Evolutionary conservation across 2,329 filamentous ascomycete species (phyloP), one percentile per base, ranked within the genome.

Genomic region (Neoascochyta sp.): DNA sequence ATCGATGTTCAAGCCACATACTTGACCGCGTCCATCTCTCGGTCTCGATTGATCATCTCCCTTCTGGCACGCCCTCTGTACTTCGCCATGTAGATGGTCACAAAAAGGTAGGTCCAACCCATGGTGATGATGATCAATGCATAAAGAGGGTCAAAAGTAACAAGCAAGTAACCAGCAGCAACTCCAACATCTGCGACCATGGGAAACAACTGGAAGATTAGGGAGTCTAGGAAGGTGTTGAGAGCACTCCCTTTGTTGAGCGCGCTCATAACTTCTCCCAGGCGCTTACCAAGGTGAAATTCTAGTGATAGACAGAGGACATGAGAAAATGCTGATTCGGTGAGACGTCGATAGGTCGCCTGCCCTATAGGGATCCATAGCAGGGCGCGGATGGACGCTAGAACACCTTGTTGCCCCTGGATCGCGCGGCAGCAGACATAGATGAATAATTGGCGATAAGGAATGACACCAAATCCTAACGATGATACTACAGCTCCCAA

Each of bases 131-230:
- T 62, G 8, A 74, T 65, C 5, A 80, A 62, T 3, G 76, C 77
- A 40, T 80, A 80, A 27, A 81, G 70, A 9, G 75, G 74, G 53
- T 81, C 77, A 42, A 80, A 80, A 0, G 67, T 74, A 34, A 73
- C 56, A 2, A 76, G 75, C 16, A 82, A 67, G 40, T 81, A 81
- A 13, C 74, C 61, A 21, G 79, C 71, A 4, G 78, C 78, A 16
- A 81, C 65, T 4, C 65, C 54, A 53, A 81, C 67, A 51, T 82
- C 78, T 29, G 78, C 69, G 3, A 81, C 48, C 70, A 77, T 78
- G 3, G 78, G 76, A 4, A 76, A 57, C 5, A 77, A 70, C 16
- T 73, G 68, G 29, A 81, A 76, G 24, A 76, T 68, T 14, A 80
- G 64, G 7, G 69, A 73, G 48, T 81, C 77, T 4, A 81, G 64